Conservation (phyloP, 805 yeast species). For the Peterozyma xylosa region DNA sequence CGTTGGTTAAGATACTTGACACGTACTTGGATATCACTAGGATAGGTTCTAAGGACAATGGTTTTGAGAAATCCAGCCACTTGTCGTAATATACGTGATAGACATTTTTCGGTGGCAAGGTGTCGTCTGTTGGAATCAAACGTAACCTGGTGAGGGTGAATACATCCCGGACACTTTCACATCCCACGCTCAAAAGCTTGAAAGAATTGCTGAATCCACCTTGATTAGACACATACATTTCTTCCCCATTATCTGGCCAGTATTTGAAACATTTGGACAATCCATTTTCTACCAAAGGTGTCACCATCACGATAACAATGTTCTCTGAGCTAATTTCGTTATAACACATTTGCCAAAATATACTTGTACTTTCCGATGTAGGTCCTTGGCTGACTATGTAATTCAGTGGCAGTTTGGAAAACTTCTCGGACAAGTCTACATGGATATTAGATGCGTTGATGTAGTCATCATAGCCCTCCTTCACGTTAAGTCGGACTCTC, state of each 20-base stretch:
- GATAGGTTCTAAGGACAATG: slow-evolving; percentile 26
- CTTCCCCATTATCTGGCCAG: slow-evolving; percentile 21
- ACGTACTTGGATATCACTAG: slow-evolving; percentile 13
- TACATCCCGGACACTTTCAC: slow-evolving; percentile 1
- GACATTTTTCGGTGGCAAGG: slow-evolving; percentile 17
- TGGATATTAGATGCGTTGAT: slow-evolving; percentile 29
- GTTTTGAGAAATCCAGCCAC: slow-evolving; percentile 39
- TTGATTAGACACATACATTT: not conserved
- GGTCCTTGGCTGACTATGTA: slow-evolving; percentile 75
- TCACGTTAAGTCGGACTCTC: slow-evolving; percentile 34
- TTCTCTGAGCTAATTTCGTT: slow-evolving; percentile 14
- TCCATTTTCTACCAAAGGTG: slow-evolving; percentile 46
- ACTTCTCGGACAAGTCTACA: slow-evolving; percentile 8
- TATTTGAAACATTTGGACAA: slow-evolving; percentile 32
- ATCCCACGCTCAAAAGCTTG: slow-evolving; percentile 5
- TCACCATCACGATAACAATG: slow-evolving; percentile 62
- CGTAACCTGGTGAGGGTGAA: not conserved
- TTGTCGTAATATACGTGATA: slow-evolving; percentile 31
- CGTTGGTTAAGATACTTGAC: slow-evolving; percentile 5
- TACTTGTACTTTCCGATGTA: slow-evolving; percentile 26
- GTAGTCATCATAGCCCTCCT: slow-evolving; percentile 21
- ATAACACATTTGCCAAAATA: slow-evolving; percentile 38
- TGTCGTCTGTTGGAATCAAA: not conserved
- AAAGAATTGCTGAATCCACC: slow-evolving; percentile 8
- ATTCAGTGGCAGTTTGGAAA: slow-evolving; percentile 9